Evolutionary conservation across 371 early-diverging fungal genomes (phyloP).

Genomic region (Dinochytrium kinnereticum): DNA sequence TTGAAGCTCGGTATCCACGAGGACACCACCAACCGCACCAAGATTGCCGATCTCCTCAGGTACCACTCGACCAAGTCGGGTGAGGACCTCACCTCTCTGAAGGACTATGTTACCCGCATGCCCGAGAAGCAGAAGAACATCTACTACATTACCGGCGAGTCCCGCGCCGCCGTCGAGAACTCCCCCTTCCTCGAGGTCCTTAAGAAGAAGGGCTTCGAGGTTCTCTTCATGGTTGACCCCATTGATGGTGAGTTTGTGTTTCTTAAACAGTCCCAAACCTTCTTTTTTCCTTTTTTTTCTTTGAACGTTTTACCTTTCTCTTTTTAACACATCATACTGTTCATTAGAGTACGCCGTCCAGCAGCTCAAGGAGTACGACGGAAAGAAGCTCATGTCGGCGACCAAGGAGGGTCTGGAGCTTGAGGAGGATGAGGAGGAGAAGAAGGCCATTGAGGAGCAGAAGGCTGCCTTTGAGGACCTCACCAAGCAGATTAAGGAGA

Average conservation of each 20-base stretch:
- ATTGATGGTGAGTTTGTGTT: slow-evolving; percentile 66
- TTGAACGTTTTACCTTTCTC: not conserved
- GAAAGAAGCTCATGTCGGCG: slow-evolving; percentile 96
- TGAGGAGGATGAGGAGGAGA: slow-evolving; percentile 96
- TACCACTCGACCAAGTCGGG: slow-evolving; percentile 93
- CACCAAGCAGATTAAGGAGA: slow-evolving; percentile 58
- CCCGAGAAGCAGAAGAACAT: slow-evolving; percentile 78
- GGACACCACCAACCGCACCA: slow-evolving; percentile 83
- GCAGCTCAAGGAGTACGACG: slow-evolving; percentile 98
- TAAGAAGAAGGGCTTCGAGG: slow-evolving; percentile 96
- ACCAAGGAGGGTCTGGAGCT: slow-evolving; percentile 99
- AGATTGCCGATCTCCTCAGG: slow-evolving; percentile 88
- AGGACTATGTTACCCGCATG: slow-evolving; percentile 91
- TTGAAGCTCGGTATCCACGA: slow-evolving; percentile 94
- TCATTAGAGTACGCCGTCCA: slow-evolving; percentile 85
- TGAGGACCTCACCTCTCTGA: slow-evolving; percentile 86
- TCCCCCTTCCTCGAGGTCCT: slow-evolving; percentile 98
- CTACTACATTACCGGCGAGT: slow-evolving; percentile 98
- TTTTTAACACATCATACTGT: no score
- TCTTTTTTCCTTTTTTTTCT: no score
- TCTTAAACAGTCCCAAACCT: no score
- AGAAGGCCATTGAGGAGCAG: slow-evolving; percentile 84
- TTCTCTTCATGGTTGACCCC: slow-evolving; percentile 95
- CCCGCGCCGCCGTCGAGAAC: slow-evolving; percentile 92
- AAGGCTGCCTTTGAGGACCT: slow-evolving; percentile 83